Evolutionary conservation across 306 rosid species (phyloP).

Genomic region (Prunus mira): DNA sequence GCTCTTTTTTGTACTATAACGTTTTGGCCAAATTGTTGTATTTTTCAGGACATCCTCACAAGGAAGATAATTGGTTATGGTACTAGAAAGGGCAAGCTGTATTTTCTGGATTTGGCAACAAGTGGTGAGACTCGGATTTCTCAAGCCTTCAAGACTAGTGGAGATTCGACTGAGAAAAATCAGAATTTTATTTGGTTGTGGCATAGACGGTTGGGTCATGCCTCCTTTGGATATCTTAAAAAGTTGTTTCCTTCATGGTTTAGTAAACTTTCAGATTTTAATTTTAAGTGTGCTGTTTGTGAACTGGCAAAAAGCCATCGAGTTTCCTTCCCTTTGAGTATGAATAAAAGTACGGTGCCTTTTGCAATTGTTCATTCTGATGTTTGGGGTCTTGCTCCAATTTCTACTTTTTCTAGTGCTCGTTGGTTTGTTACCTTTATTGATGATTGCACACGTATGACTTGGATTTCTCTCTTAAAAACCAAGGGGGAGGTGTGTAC

Average conservation of each 20-base stretch:
- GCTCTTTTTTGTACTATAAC: background rate
- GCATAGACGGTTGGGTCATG: background rate
- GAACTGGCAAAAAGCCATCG: background rate
- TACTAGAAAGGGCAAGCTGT: background rate
- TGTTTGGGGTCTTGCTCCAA: background rate
- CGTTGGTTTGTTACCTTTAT: background rate
- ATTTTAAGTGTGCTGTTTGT: background rate
- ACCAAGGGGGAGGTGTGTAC: background rate
- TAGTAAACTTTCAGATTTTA: too few relatives aligned
- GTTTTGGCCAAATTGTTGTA: background rate
- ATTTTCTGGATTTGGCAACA: background rate
- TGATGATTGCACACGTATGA: background rate
- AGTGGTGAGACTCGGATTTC: background rate
- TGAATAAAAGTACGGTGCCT: too few relatives aligned
- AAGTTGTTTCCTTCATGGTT: background rate
- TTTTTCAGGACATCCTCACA: background rate
- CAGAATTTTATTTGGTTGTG: background rate
- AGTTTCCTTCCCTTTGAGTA: background rate
- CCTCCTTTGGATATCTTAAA: background rate
- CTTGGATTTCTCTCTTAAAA: background rate
- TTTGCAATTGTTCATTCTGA: background rate
- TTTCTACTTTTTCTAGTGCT: background rate
- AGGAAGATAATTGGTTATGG: slow-evolving; percentile 1
- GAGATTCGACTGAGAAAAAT: background rate
- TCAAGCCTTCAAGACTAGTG: background rate